These are phyloP conservation scores for Eimeria acervulina DNA, from an alignment of 169 alveolate genomes.

Conservation along the genomic window DNA sequence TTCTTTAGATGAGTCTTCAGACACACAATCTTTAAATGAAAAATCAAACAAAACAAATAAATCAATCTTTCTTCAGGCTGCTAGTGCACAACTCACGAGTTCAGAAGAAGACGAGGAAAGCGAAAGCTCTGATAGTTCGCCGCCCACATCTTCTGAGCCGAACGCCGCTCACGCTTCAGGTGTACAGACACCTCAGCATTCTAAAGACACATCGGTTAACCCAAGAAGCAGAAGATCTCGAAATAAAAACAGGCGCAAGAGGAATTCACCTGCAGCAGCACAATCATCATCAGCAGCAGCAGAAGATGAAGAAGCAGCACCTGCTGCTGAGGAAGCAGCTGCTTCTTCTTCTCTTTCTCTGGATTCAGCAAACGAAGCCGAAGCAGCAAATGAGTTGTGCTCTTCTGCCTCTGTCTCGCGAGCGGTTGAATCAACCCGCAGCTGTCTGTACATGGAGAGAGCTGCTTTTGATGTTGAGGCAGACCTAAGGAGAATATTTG, in stretches of 20 bases:
- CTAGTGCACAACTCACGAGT: neutral
- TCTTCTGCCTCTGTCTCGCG: too few species aligned
- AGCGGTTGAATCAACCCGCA: too few species aligned
- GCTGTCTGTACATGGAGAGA: conserved; percentile 63
- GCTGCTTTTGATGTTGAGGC: conserved; percentile 31
- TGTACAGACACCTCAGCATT: neutral
- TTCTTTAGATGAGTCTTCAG: neutral
- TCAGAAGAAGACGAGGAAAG: neutral
- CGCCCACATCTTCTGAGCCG: too few species aligned
- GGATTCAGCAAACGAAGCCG: too few species aligned
- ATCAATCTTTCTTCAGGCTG: conserved; percentile 12
- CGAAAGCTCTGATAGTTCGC: neutral
- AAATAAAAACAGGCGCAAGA: neutral
- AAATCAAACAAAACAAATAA: neutral
- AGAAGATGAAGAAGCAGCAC: neutral
- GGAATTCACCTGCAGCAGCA: neutral
- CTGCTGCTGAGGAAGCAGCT: neutral
- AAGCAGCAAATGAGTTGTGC: too few species aligned
- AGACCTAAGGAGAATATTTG: conserved; percentile 65
- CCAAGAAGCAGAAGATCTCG: neutral
- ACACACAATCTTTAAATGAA: neutral
- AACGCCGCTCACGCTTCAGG: neutral
- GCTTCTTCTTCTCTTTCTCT: too few species aligned
- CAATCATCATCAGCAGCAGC: neutral
- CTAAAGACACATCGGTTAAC: neutral